A percentile compares a stretch with the other conserved stretches of the same genome.
Conservation (phyloP, 164 flowering plant genomes). For the Macadamia integrifolia region DNA sequence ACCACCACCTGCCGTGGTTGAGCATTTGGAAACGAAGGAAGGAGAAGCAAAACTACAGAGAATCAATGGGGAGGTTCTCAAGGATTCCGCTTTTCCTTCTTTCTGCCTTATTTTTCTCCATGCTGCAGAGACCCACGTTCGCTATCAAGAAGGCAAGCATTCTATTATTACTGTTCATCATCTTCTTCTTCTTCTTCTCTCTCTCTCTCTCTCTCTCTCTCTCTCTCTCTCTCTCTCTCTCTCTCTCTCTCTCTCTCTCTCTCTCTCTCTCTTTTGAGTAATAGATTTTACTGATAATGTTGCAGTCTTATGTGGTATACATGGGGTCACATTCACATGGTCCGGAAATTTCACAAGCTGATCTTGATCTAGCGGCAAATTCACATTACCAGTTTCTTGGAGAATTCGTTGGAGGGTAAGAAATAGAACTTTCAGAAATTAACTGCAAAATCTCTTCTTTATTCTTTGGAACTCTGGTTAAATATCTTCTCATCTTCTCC, state of each 20-base stretch:
- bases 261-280: too few species aligned
- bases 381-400: constrained; percentile 50
- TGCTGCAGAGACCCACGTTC: constrained; percentile 4
- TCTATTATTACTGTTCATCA: not conserved
- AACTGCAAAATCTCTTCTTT: not conserved
- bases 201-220: too few species aligned
- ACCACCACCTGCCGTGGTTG: too few species aligned
- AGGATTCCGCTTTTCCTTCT: not conserved
- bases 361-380: constrained; percentile 27
- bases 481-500: too few species aligned
- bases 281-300: not conserved
- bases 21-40: too few species aligned
- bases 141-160: constrained; percentile 33
- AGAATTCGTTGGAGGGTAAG: constrained; percentile 38
- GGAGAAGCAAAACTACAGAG: not conserved
- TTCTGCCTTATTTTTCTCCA: constrained; percentile 1
- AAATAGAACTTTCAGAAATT: not conserved
- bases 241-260: too few species aligned
- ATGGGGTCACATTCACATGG: constrained; percentile 50
- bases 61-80: not conserved
- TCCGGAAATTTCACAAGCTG: constrained; percentile 13
- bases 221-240: too few species aligned
- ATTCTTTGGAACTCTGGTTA: not conserved
- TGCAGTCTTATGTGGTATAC: constrained; percentile 56
- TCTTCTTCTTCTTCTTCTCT: too few species aligned